These are phyloP conservation scores for Epichloe typhina DNA, from an alignment of 2,329 filamentous ascomycete genomes.

Conservation along the genomic window DNA sequence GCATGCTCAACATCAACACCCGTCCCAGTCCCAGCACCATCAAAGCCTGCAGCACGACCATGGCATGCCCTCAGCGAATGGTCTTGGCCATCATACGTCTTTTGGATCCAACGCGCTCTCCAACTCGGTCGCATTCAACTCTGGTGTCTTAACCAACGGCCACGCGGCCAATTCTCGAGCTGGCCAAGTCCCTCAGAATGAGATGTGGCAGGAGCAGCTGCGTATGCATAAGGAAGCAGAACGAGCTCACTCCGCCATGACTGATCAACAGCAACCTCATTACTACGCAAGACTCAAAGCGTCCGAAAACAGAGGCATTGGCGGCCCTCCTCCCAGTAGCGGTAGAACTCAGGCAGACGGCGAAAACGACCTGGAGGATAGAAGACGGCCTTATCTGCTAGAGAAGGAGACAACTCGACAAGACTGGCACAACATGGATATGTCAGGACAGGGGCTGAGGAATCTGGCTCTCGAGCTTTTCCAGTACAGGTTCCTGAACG, in stretches of 20 bases:
- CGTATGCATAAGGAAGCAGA: conserved; percentile 66
- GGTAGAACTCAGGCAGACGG: conserved; percentile 33
- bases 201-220: conserved; percentile 83
- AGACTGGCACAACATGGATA: conserved; percentile 86
- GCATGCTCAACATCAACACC: conserved; percentile 47
- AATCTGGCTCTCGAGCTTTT: conserved; percentile 72
- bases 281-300: conserved; percentile 63
- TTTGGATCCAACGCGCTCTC: conserved; percentile 36
- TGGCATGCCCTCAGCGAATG: conserved; percentile 38
- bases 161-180: conserved; percentile 34
- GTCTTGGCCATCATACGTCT: conserved; percentile 30
- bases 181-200: conserved; percentile 40
- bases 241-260: conserved; percentile 59
- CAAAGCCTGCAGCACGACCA: conserved; percentile 47
- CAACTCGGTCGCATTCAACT: conserved; percentile 47
- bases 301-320: conserved; percentile 54
- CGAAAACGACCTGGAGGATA: conserved; percentile 42
- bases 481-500: conserved; percentile 76
- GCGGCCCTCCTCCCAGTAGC: conserved; percentile 36
- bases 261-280: conserved; percentile 49
- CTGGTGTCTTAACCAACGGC: conserved; percentile 43
- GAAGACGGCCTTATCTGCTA: conserved; percentile 50
- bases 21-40: conserved; percentile 52
- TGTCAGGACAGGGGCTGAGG: conserved; percentile 89
- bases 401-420: conserved; percentile 56